phyloP scores from a whole-genome alignment of 768 basidiomycete genomes.

The Coprinopsis sp. region DNA sequence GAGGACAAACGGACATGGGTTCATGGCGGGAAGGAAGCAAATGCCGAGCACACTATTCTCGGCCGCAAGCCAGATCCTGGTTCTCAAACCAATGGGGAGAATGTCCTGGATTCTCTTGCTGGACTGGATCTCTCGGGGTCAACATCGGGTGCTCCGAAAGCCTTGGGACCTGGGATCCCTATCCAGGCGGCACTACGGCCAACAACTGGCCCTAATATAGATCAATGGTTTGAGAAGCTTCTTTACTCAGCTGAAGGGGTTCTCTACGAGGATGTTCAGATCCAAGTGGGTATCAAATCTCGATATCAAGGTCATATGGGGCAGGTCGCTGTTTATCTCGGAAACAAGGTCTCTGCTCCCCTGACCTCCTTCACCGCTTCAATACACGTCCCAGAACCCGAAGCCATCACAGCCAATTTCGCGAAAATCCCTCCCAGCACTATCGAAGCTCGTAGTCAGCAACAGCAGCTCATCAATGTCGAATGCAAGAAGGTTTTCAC shows the following conservation, averaged over 20 bases:
- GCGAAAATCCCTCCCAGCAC: constrained; percentile 86
- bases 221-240: constrained; percentile 87
- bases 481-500: constrained; percentile 91
- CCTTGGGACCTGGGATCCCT: constrained; percentile 13
- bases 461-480: constrained; percentile 89
- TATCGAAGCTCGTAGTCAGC: constrained; percentile 79
- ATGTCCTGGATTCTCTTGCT: constrained; percentile 69
- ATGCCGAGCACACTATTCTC: constrained; percentile 66
- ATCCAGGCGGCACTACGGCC: constrained; percentile 46
- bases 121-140: constrained; percentile 84
- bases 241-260: constrained; percentile 80
- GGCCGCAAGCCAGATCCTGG: constrained; percentile 44
- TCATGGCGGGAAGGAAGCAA: constrained; percentile 91
- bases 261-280: constrained; percentile 91
- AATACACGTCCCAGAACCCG: constrained; percentile 65
- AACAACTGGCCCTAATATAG: constrained; percentile 65
- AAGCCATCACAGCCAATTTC: constrained; percentile 77
- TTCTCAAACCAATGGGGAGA: constrained; percentile 36
- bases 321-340: constrained; percentile 90
- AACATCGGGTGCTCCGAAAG: constrained; percentile 13
- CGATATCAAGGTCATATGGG: constrained; percentile 94
- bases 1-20: constrained; percentile 95
- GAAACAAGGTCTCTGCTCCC: constrained; percentile 90
- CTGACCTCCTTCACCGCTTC: constrained; percentile 88
- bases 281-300: constrained; percentile 95